A percentile compares a stretch with the other conserved stretches of the same genome.
Evolutionary conservation across 108 stramenopile species (phyloP).

Genomic region (Nitzschia inconspicua): DNA sequence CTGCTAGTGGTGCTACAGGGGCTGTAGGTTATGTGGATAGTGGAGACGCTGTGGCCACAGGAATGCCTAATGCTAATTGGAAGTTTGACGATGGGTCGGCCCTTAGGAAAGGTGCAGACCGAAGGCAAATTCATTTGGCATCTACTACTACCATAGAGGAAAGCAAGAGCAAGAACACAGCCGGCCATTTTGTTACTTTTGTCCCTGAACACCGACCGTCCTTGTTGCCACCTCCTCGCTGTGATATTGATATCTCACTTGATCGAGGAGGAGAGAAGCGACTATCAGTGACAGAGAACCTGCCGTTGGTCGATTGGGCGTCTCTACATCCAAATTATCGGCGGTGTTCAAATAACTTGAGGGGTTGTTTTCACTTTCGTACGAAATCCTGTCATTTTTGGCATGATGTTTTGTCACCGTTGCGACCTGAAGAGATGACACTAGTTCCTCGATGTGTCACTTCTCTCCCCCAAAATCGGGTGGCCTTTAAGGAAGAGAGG

Average conservation of each 20-base stretch:
- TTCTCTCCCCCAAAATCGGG: neutral
- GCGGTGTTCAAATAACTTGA: neutral
- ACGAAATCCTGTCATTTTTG: conserved; percentile 1
- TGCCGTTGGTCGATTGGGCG: neutral
- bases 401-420: neutral
- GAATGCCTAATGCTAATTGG: too few species aligned
- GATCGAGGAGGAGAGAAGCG: neutral
- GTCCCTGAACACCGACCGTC: too few species aligned
- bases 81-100: too few species aligned
- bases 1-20: neutral
- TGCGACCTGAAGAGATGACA: neutral
- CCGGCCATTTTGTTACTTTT: too few species aligned
- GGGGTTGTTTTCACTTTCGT: neutral
- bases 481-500: neutral
- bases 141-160: too few species aligned
- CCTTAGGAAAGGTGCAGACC: too few species aligned
- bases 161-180: too few species aligned
- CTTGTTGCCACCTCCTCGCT: too few species aligned
- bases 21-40: neutral
- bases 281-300: neutral
- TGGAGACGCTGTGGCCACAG: neutral
- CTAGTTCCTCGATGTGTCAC: neutral
- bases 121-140: too few species aligned
- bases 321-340: neutral
- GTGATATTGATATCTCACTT: neutral